Conservation (phyloP, 1,284 basidiomycete genomes). For the Anthracocystis panici-leucophaei region DNA sequence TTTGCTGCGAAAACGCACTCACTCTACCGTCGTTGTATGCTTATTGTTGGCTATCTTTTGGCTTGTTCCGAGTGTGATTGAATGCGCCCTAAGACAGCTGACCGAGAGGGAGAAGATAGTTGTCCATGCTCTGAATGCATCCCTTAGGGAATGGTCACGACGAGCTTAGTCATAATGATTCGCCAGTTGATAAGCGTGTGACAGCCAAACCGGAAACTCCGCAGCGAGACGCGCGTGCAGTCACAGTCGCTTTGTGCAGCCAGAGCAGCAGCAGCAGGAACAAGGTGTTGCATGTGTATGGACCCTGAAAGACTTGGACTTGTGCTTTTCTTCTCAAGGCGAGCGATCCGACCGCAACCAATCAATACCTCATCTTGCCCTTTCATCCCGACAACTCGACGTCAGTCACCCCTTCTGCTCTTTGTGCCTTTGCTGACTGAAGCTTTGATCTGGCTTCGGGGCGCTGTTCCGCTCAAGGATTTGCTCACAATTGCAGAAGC, state of each 20-base stretch:
- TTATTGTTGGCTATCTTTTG: neutral
- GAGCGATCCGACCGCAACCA: slow-evolving; percentile 3
- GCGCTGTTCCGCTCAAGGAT: too few relatives aligned
- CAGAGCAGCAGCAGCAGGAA: neutral
- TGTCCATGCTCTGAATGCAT: too few relatives aligned
- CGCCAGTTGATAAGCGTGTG: neutral
- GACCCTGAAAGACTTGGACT: slow-evolving; percentile 10
- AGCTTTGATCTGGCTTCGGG: too few relatives aligned
- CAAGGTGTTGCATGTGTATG: neutral
- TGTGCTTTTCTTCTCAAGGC: neutral
- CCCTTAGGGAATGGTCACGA: too few relatives aligned
- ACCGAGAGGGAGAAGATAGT: too few relatives aligned
- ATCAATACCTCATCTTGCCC: neutral
- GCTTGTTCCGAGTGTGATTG: neutral
- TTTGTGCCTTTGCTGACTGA: neutral
- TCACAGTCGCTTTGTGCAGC: slow-evolving; percentile 2
- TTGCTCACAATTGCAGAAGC: too few relatives aligned
- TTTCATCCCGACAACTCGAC: neutral
- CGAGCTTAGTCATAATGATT: neutral
- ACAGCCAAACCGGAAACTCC: slow-evolving; percentile 3
- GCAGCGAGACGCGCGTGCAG: slow-evolving; percentile 2
- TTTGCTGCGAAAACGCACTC: neutral
- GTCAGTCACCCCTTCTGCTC: neutral
- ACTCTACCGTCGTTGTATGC: neutral
- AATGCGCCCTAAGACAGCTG: neutral